Evolutionary conservation across 108 stramenopile genomes (phyloP), one percentile per base, ranked within the genome.

Genomic region (Nitzschia putrida): DNA sequence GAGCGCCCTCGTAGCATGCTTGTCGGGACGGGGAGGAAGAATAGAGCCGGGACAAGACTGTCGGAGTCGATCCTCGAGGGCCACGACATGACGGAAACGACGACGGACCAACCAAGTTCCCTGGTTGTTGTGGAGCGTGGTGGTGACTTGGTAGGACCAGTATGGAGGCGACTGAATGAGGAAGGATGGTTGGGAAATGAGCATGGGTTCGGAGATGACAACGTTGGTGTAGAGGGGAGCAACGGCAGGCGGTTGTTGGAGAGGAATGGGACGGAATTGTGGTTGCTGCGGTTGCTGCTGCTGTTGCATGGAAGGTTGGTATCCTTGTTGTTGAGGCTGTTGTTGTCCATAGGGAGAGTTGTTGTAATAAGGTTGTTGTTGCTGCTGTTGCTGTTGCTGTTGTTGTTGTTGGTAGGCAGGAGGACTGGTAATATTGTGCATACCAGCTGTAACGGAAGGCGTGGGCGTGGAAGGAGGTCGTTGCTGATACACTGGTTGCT

Each of bases 61-160:
- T 58, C 87, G 78, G 56, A 95, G 61, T 16, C 94, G 79, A 58
- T 80, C 80, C 81, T 95, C 91, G 53, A 95, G 69, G 7, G 91
- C 91, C 26, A 92, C 89, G 57, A 95, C 76, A 74, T 95, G 89
- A 21, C 91, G 86, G 80, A 95, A 95, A n/a, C 94, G 84, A 10
- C 94, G 83, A 24, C 88, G 67, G 34, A 94, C 89, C 25, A 86
- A 58, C 76, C 88, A 89, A 12, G 83, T 57, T 37, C 78, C 76
- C 23, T 68, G 64, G 42, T 74, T 71, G 5, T 57, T 50, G 34
- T 63, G 66, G 53, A 85, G 45, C 39, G 77, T 64, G 20, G 84
- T 74, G 11, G 84, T 76, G n/a, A 93, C 69, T 71, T 88, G 84
- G 64, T 93, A 93, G 21, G 81, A 84, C 92, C 92, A 93, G 59